A percentile compares a stretch with the other conserved stretches of the same genome.
These are phyloP conservation scores for Fusarium verticillioides DNA, from an alignment of 2,329 filamentous ascomycete species.

Conservation along the genomic window DNA sequence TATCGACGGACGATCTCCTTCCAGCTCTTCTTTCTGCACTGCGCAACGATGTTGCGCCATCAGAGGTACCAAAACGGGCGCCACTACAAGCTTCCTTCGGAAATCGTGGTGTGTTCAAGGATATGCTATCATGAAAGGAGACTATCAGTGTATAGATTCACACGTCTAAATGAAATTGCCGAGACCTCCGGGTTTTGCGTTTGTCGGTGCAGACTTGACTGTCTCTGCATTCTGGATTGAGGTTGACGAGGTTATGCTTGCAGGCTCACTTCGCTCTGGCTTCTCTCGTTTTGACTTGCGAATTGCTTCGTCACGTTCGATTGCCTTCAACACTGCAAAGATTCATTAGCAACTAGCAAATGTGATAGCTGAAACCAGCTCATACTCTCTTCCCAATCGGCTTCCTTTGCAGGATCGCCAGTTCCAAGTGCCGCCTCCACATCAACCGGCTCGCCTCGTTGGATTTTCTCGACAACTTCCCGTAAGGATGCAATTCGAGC, in stretches of 20 bases:
- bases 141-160: conserved; percentile 35
- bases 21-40: conserved; percentile 67
- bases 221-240: conserved; percentile 19
- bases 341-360: conserved; percentile 20
- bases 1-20: conserved; percentile 67
- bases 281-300: conserved; percentile 59
- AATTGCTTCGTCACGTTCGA: conserved; percentile 70
- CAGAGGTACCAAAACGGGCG: conserved; percentile 10
- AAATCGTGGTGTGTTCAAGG: conserved; percentile 61
- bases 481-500: conserved; percentile 79
- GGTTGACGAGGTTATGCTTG: conserved; percentile 13
- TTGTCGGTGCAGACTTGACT: conserved; percentile 40
- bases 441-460: conserved; percentile 81
- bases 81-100: conserved; percentile 23
- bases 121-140: conserved; percentile 65
- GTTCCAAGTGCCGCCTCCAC: conserved; percentile 85
- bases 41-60: conserved; percentile 44
- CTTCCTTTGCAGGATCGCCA: conserved; percentile 78
- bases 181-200: conserved; percentile 48
- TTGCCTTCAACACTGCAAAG: conserved; percentile 70
- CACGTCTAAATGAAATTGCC: conserved; percentile 62
- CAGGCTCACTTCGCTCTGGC: conserved; percentile 46
- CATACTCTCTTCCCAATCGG: conserved; percentile 88
- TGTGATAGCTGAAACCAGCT: too few relatives aligned
- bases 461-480: conserved; percentile 78